Conservation (phyloP, 208 protist genomes). For the Acanthamoeba rhysodes region DNA sequence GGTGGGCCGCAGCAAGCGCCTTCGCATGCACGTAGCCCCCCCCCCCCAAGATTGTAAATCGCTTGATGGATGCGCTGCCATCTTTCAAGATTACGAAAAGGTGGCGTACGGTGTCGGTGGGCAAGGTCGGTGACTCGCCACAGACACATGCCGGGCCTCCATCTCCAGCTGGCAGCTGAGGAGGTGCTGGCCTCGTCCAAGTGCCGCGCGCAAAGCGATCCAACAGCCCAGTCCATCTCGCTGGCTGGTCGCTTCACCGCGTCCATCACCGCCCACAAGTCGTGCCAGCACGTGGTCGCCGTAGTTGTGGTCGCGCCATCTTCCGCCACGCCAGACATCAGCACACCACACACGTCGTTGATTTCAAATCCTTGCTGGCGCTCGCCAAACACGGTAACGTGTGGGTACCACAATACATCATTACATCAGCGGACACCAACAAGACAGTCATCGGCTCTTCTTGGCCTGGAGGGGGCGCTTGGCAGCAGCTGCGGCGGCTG, state of each 20-base stretch:
- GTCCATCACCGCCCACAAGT: background rate
- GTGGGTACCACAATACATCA: too few species aligned
- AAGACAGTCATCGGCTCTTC: background rate
- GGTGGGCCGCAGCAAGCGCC: background rate
- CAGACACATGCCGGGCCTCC: conserved; percentile 8
- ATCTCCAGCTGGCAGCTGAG: background rate
- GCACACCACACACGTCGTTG: too few species aligned
- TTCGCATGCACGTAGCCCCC: background rate
- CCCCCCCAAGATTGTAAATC: background rate
- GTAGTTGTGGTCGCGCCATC: background rate
- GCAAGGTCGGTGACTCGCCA: background rate
- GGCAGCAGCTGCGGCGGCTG: background rate
- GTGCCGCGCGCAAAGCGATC: background rate
- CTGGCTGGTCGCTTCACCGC: background rate
- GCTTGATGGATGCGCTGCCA: too few species aligned
- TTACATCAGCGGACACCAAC: background rate
- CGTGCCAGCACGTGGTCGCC: background rate
- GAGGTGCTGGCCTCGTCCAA: background rate
- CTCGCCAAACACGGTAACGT: too few species aligned
- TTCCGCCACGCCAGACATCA: background rate
- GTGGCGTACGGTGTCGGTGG: conserved; percentile 25
- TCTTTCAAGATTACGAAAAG: background rate
- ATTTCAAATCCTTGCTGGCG: too few species aligned
- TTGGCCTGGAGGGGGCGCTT: background rate
- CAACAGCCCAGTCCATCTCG: background rate